phyloP scores from a whole-genome alignment of 176 grass and related monocot species.

The Thalia dealbata region DNA sequence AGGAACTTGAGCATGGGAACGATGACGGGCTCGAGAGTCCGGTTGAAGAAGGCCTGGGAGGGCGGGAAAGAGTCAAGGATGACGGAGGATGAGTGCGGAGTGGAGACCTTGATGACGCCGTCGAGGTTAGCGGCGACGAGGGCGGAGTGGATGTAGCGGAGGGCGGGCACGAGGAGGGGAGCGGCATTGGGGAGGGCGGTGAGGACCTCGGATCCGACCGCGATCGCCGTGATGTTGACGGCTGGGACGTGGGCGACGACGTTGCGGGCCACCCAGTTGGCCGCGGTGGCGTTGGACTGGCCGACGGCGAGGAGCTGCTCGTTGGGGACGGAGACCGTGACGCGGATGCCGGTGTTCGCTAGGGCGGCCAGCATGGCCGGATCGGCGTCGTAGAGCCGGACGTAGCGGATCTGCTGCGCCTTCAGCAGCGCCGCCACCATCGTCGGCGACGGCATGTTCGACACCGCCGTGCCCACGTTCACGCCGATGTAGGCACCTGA shows the following conservation, averaged over 20 bases:
- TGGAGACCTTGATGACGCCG: conserved; percentile 68
- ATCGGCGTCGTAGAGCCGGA: conserved; percentile 75
- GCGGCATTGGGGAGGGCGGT: conserved; percentile 65
- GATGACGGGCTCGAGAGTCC: conserved; percentile 55
- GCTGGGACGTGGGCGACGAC: conserved; percentile 66
- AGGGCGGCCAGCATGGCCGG: conserved; percentile 74
- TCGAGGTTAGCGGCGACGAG: conserved; percentile 86
- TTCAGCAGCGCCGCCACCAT: conserved; percentile 73
- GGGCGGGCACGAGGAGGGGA: conserved; percentile 53
- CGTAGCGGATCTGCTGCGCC: conserved; percentile 68
- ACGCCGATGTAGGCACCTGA: conserved; percentile 89
- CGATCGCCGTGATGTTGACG: conserved; percentile 87
- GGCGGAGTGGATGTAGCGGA: conserved; percentile 84
- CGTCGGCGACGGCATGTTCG: conserved; percentile 57
- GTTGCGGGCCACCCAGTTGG: conserved; percentile 69
- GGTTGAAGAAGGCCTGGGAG: conserved; percentile 99
- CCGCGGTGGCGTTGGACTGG: conserved; percentile 84
- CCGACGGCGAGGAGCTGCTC: conserved; percentile 94
- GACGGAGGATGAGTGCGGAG: conserved; percentile 90
- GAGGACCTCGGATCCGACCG: conserved; percentile 80
- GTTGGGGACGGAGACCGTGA: conserved; percentile 82
- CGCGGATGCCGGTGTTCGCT: conserved; percentile 70
- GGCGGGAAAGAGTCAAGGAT: conserved; percentile 96
- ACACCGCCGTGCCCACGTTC: conserved; percentile 89
- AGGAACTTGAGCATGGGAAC: conserved; percentile 76